Conservation (phyloP, 495 filamentous ascomycete genomes). For the Annulohypoxylon moriforme region DNA sequence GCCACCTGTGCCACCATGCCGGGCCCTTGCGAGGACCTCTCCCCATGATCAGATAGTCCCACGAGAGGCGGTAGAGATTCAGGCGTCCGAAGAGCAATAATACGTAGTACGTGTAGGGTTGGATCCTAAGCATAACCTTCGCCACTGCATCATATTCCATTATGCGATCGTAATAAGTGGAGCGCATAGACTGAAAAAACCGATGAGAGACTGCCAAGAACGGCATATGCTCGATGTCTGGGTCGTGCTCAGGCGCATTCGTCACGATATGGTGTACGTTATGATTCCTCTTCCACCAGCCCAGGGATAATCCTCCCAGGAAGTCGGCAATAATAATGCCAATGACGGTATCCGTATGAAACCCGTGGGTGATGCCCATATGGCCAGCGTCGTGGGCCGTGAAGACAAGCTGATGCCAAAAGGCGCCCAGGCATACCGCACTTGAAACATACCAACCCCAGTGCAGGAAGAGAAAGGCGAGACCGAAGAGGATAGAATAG, state of each 20-base stretch:
- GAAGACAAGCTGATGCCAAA: constrained; percentile 98
- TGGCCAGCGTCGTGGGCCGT: constrained; percentile 96
- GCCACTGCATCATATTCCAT: constrained; percentile 87
- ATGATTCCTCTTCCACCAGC: constrained; percentile 98
- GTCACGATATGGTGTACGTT: constrained; percentile 99
- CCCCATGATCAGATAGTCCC: constrained; percentile 80
- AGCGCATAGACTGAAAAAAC: constrained; percentile 79
- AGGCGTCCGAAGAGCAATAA: constrained; percentile 88
- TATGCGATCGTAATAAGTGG: constrained; percentile 88
- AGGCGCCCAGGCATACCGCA: constrained; percentile 79
- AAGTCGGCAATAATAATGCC: constrained; percentile 93
- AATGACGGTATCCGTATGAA: constrained; percentile 81
- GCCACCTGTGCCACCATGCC: constrained; percentile 89
- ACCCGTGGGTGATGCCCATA: constrained; percentile 95
- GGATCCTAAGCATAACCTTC: constrained; percentile 75
- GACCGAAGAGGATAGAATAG: constrained; percentile 76
- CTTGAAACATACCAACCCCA: constrained; percentile 79
- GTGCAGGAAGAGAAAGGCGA: constrained; percentile 73
- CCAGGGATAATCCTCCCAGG: constrained; percentile 86
- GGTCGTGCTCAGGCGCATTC: constrained; percentile 96
- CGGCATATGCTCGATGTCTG: constrained; percentile 96
- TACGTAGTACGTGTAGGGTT: constrained; percentile 89
- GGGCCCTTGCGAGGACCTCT: constrained; percentile 83
- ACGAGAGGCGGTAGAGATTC: constrained; percentile 89
- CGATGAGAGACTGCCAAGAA: constrained; percentile 94